These are phyloP conservation scores for Halenospora varia DNA, from an alignment of 495 filamentous ascomycete species.

Conservation along the genomic window DNA sequence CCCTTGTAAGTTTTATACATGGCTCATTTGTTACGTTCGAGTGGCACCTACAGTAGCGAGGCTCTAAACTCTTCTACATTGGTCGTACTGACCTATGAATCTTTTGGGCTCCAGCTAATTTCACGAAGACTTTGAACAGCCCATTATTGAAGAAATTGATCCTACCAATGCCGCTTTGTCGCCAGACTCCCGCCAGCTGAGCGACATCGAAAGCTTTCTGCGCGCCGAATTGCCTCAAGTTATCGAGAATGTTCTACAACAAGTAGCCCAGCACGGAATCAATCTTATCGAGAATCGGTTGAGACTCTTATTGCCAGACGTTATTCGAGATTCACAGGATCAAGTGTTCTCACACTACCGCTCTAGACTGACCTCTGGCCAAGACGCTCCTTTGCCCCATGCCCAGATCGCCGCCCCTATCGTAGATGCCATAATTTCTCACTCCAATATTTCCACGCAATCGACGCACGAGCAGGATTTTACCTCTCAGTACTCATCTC, in stretches of 20 bases:
- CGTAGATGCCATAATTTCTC: neutral
- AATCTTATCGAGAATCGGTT: neutral
- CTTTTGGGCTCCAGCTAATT: too few relatives aligned
- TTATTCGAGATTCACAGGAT: neutral
- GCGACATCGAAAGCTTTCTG: neutral
- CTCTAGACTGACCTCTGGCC: neutral
- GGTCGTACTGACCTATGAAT: too few relatives aligned
- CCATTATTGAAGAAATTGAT: neutral
- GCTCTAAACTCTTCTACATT: too few relatives aligned
- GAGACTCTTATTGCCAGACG: neutral
- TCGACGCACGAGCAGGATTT: neutral
- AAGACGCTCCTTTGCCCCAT: neutral
- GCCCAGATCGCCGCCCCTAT: neutral
- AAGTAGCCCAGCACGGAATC: neutral
- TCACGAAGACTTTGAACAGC: neutral
- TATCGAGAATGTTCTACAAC: neutral
- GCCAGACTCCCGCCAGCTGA: neutral
- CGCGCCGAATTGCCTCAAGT: neutral
- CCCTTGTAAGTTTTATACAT: neutral
- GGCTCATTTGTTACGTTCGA: too few relatives aligned
- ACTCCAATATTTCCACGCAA: neutral
- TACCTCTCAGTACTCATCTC: neutral
- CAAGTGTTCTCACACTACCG: neutral
- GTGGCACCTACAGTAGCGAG: too few relatives aligned
- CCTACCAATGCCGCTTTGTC: neutral